phyloP scores from a whole-genome alignment of 2,329 filamentous ascomycete species.

The Rhytidhysteron rufulum region DNA sequence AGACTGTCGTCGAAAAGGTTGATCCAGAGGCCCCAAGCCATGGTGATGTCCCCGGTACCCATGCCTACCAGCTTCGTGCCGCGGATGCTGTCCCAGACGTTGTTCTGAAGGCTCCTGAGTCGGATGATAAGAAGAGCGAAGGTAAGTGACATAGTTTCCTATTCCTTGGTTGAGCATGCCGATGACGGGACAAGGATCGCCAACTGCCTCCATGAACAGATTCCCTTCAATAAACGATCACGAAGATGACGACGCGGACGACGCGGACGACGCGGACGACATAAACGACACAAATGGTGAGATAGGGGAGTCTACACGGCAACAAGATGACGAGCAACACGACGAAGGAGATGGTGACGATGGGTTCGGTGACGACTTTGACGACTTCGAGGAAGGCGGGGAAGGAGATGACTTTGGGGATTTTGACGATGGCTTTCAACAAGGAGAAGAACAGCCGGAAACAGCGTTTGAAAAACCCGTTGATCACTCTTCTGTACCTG shows the following conservation, averaged over 20 bases:
- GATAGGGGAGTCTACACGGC: slow-evolving; percentile 3
- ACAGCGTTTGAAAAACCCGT: slow-evolving; percentile 37
- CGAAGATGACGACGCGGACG: slow-evolving; percentile 18
- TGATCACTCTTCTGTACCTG: slow-evolving; percentile 36
- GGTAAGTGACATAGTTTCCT: slow-evolving; percentile 51
- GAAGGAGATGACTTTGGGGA: slow-evolving; percentile 50
- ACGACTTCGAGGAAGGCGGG: slow-evolving; percentile 56
- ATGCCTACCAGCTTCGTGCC: slow-evolving; percentile 53
- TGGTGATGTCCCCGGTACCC: slow-evolving; percentile 60
- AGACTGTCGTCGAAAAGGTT: slow-evolving; percentile 59
- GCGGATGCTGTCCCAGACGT: slow-evolving; percentile 59
- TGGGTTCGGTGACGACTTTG: slow-evolving; percentile 68
- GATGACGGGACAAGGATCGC: slow-evolving; percentile 61
- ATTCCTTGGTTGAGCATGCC: slow-evolving; percentile 45
- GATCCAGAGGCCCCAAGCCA: slow-evolving; percentile 54
- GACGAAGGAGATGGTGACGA: slow-evolving; percentile 57
- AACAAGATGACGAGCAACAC: slow-evolving; percentile 48
- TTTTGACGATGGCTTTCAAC: slow-evolving; percentile 47
- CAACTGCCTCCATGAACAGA: slow-evolving; percentile 50
- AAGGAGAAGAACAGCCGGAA: slow-evolving; percentile 35
- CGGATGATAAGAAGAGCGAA: slow-evolving; percentile 43
- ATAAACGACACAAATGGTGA: slow-evolving; percentile 12
- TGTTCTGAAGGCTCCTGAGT: slow-evolving; percentile 47
- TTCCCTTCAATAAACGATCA: slow-evolving; percentile 42
- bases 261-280: slow-evolving; percentile 11